Evolutionary conservation across 805 yeast genomes (phyloP).

Genomic region (Lipomyces sp.): DNA sequence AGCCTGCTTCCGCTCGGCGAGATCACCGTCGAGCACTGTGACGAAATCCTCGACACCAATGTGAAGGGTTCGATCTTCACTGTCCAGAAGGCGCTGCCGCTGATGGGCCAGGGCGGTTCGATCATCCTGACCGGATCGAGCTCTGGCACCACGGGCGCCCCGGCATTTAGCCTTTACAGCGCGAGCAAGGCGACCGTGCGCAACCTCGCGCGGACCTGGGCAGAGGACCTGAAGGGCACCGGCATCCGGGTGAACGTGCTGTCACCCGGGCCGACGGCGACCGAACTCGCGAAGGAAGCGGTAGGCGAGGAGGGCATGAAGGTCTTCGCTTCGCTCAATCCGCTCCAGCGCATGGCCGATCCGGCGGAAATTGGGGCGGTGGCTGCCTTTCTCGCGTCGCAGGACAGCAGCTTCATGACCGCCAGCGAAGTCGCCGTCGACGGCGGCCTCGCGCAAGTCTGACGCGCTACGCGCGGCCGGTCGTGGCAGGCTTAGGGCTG

Average conservation of each 20-base stretch:
- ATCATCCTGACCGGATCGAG: slow-evolving; percentile 9
- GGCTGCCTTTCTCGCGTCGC: slow-evolving; percentile 11
- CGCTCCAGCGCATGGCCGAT: slow-evolving; percentile 8
- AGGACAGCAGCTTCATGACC: slow-evolving; percentile 11
- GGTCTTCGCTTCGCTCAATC: background rate
- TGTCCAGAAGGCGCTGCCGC: slow-evolving; percentile 11
- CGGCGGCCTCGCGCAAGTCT: too few species aligned
- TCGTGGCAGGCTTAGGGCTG: too few species aligned
- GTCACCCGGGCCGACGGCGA: slow-evolving; percentile 6
- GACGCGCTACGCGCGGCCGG: too few species aligned
- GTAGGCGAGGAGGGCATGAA: slow-evolving; percentile 11
- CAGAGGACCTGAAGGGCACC: background rate
- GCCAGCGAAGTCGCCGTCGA: background rate
- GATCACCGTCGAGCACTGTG: slow-evolving; percentile 9
- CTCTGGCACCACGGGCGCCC: slow-evolving; percentile 3
- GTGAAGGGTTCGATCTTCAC: slow-evolving; percentile 4
- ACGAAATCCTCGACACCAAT: slow-evolving; percentile 3
- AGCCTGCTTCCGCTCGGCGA: background rate
- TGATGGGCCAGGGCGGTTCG: slow-evolving; percentile 7
- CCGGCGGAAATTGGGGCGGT: slow-evolving; percentile 8
- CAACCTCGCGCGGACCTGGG: slow-evolving; percentile 7
- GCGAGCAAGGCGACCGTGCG: slow-evolving; percentile 7
- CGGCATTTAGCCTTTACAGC: slow-evolving; percentile 1
- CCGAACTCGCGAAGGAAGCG: slow-evolving; percentile 7
- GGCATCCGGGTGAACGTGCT: slow-evolving; percentile 9